Evolutionary conservation across 2,329 filamentous ascomycete genomes (phyloP), one percentile per base, ranked within the genome.

Genomic region (Fusarium hostae): DNA sequence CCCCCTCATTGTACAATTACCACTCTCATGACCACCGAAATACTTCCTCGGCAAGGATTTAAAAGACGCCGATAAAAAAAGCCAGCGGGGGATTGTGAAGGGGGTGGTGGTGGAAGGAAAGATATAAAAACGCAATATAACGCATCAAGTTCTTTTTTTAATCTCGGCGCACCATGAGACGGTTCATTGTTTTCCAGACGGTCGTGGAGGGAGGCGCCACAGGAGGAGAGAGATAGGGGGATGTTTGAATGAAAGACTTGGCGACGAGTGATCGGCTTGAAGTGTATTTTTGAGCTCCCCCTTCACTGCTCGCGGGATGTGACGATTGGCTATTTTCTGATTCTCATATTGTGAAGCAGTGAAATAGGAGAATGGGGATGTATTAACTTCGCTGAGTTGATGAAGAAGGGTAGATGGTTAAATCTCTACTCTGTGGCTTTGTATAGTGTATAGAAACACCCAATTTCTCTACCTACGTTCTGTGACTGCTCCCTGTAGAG

Each of bases 401-500:
- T 44, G 45, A 52, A 59, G 64, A 65, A 28, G 55, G 26, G 45
- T 62, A 65, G 56, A 72, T 40, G 32, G 30, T 63, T 51, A 32
- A 56, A 69, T 63, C 56, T 66, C 71, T 70, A 59, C 71, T 64
- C 63, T 75, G 70, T 75, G 66, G 69, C 66, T 64, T 54, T 81
- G 79, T 80, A 81, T 78, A 80, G 77, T 82, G 79, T 81, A 81
- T 80, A 81, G 78, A 81, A 76, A 70, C 70, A 47, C 67, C 72
- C 68, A 69, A 71, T 63, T 71, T 58, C 66, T 65, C 56, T 66
- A 56, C 24, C 32, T 44, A 30, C 16, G 8, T 47, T 20, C 48
- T 34, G 30, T 22, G 16, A 57, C 13, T 28, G 40, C 30, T 35
- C 12, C 22, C 28, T 22, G 20, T 16, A 34, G 28, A 56, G 52